Evolutionary conservation across 441 rosid genomes (phyloP), one percentile per base, ranked within the genome.

Genomic region (Euphorbia celastroides): DNA sequence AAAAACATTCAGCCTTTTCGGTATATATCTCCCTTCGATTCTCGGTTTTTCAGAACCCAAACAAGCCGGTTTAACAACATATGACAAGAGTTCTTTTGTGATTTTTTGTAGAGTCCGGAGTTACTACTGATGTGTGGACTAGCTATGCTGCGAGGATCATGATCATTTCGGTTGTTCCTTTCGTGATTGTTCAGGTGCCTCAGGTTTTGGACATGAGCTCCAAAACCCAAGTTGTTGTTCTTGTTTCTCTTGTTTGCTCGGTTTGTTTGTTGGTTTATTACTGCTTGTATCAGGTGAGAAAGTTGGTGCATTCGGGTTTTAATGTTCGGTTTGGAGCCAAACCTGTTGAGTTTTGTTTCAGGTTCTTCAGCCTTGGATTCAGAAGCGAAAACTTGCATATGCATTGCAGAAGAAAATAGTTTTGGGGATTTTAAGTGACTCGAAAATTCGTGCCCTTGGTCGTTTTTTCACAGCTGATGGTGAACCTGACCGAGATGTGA

Each of bases 91-190:
- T 38, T 38, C 7, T 10, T 34, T 34, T 60, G 16, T 64, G 6
- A 3, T 34, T n/a, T n/a, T n/a, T 7, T 70, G 73, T 85, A 93
- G 98, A 84, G 67, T 73, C 88, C 64, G 98, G 98, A 70, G 93
- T 90, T 19, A 90, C 90, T 69, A 87, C 89, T 66, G 98, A 93
- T 82, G 55, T 87, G 20, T 87, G 96, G 96, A 90, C 98, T 32
- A 79, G 86, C 66, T 88, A 86, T 70, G 94, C 98, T 48, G 96
- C 98, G 55, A 74, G 88, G 68, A 83, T 90, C 55, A 93, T 93
- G 97, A 81, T 77, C 25, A 73, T 88, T 68, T 93, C 98, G 14
- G 78, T 93, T 65, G 76, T 93, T 60, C 98, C 98, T 3, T 93
- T 93, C 69, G 12, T 90, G 60, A 72, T 90, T 66, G 98, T 86